Conservation (phyloP, 108 stramenopile genomes). For the Seminavis robusta region DNA sequence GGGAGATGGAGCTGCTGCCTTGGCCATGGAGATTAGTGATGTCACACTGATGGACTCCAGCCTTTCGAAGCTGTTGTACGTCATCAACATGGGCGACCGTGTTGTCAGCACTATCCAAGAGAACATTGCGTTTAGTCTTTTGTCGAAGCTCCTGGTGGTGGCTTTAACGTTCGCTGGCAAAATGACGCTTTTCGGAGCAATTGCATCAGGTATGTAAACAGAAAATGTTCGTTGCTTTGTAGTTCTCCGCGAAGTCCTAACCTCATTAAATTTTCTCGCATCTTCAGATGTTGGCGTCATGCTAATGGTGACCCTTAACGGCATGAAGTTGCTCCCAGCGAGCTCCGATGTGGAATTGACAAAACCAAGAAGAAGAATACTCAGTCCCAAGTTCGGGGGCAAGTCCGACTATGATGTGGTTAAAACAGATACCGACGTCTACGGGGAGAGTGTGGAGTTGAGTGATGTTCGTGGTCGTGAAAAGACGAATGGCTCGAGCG, state of each 20-base stretch:
- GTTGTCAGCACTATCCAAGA: conserved; percentile 76
- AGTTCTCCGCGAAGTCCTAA: too few relatives aligned
- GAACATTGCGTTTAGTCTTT: conserved; percentile 70
- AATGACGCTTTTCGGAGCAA: conserved; percentile 74
- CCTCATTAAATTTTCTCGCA: too few relatives aligned
- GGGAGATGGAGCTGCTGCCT: conserved; percentile 95
- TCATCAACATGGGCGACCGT: conserved; percentile 69
- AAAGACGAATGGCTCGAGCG: too few relatives aligned
- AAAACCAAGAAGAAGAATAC: neutral
- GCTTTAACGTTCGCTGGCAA: conserved; percentile 66
- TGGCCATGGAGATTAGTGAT: conserved; percentile 94
- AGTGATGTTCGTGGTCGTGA: too few relatives aligned
- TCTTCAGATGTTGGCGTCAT: conserved; percentile 88
- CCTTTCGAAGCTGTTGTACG: conserved; percentile 62
- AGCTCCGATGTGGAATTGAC: conserved; percentile 5
- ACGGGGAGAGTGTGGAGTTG: too few relatives aligned
- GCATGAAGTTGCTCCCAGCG: conserved; percentile 78
- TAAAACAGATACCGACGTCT: too few relatives aligned
- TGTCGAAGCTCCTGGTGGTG: conserved; percentile 64
- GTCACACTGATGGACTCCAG: conserved; percentile 86
- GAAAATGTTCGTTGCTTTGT: too few relatives aligned
- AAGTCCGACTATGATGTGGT: too few relatives aligned
- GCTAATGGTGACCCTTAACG: conserved; percentile 82
- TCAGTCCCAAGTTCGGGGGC: too few relatives aligned
- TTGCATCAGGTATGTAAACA: too few relatives aligned